These are phyloP conservation scores for Phytophthora rubi DNA, from an alignment of 352 stramenopile genomes.

Conservation along the genomic window DNA sequence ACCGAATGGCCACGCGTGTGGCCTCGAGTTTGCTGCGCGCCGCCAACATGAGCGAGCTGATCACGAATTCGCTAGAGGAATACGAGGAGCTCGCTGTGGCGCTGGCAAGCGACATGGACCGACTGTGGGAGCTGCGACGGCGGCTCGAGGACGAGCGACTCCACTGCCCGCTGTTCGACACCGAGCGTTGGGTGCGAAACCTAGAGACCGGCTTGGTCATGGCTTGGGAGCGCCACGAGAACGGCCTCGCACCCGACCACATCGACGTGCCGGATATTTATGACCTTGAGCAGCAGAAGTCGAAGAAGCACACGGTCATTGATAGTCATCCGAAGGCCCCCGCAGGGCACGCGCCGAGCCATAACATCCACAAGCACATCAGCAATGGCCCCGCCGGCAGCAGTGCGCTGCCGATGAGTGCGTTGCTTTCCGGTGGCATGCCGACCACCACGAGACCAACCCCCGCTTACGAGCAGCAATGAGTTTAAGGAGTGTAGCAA, in stretches of 20 bases:
- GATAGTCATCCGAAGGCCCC: constrained; percentile 6
- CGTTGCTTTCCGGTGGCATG: constrained; percentile 30
- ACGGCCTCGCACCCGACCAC: constrained; percentile 69
- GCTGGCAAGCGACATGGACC: constrained; percentile 89
- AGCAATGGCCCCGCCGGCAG: constrained; percentile 24
- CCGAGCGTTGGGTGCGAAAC: constrained; percentile 78
- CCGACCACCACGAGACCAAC: constrained; percentile 18
- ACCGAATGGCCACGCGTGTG: constrained; percentile 92
- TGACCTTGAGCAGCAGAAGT: constrained; percentile 43
- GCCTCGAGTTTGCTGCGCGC: constrained; percentile 86
- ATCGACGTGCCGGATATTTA: constrained; percentile 84
- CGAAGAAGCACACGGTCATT: constrained; percentile 25
- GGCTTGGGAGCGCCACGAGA: constrained; percentile 80
- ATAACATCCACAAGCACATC: constrained; percentile 11
- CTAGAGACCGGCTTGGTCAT: constrained; percentile 81
- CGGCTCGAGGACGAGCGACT: constrained; percentile 72
- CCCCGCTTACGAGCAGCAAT: constrained; percentile 30
- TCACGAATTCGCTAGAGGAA: constrained; percentile 74
- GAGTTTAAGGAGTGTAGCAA: constrained; percentile 33
- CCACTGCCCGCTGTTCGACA: constrained; percentile 85
- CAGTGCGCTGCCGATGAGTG: constrained; percentile 46
- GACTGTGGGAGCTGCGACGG: constrained; percentile 77
- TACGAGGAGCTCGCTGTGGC: constrained; percentile 93
- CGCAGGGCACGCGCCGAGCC: not conserved
- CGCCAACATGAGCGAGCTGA: constrained; percentile 81